Evolutionary conservation across 352 stramenopile genomes (phyloP), one percentile per base, ranked within the genome.

Genomic region (Phytophthora pinifolia): DNA sequence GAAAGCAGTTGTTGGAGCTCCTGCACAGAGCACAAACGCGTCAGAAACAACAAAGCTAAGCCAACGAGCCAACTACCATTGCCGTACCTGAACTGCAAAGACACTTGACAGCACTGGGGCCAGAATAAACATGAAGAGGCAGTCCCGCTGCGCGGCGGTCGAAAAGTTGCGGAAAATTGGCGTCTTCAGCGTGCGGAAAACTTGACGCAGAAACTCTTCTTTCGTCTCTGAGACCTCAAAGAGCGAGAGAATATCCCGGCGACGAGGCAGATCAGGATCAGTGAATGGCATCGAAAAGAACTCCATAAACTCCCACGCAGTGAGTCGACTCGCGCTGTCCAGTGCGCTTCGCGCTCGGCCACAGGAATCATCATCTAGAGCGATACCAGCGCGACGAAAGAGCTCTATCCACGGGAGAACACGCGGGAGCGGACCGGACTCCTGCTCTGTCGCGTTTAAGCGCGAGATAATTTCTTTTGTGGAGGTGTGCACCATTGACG

Each of bases 231-330:
- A 65, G 50, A 75, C 57, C 44, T 89, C 80, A 45, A 81, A 85
- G 0, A 90, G 60, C 31, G 79, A 68, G 9, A 92, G 39, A 43
- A 92, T 79, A 41, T 87, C 79, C 12, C 77, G 74, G 15, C 76
- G 66, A 27, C 70, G 65, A 50, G 78, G 76, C 0, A 88, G 65
- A 29, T 87, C 71, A 22, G 68, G 63, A 46, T 90, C 74, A 29
- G 41, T 79, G 48, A 91, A 90, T 15, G 83, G 83, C 72, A 88
- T 88, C 3, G 81, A 89, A 47, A 94, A 92, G 35, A 76, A 87
- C 47, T 89, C 79, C 49, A 90, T 71, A 50, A 94, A 94, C 44
- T 82, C 73, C 71, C 71, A 88, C 17, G 77, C 79, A 30, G 68
- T 88, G 6, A 94, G 46, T 6, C 68, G 61, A 12, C 50, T 69